Evolutionary conservation across 257 asterid genomes (phyloP).

Genomic region (Solanum piurae): DNA sequence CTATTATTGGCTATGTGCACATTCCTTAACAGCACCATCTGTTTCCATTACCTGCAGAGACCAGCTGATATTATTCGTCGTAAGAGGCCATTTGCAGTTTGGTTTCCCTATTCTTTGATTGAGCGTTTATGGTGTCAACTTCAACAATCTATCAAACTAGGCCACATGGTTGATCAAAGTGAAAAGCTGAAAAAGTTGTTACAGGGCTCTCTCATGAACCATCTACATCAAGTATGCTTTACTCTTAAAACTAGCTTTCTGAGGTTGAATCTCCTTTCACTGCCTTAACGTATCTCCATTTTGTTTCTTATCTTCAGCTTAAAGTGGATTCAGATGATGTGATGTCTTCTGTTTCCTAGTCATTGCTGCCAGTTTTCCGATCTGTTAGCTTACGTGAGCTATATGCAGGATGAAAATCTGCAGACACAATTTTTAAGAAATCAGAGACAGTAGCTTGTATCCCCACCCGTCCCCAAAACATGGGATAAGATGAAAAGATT

Average conservation of each 20-base stretch:
- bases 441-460: not conserved
- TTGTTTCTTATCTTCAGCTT: slow-evolving; percentile 36
- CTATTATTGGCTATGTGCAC: not conserved
- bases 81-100: slow-evolving; percentile 62
- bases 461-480: not conserved
- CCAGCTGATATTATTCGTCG: slow-evolving; percentile 71
- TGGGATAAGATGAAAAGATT: not conserved
- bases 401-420: not conserved
- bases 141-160: slow-evolving; percentile 72
- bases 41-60: slow-evolving; percentile 42
- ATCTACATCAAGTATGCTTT: slow-evolving; percentile 56
- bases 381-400: not conserved
- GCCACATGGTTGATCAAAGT: slow-evolving; percentile 72
- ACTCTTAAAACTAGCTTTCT: not conserved
- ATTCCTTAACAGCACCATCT: not conserved
- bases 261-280: not conserved
- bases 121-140: slow-evolving; percentile 86
- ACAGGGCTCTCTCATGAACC: slow-evolving; percentile 53
- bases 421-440: not conserved
- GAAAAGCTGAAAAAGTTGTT: slow-evolving; percentile 63
- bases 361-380: not conserved
- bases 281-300: not conserved
- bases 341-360: slow-evolving; percentile 27
- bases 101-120: slow-evolving; percentile 83
- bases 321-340: slow-evolving; percentile 77